Conservation (phyloP, 306 rosid species). For the Sesbania bispinosa region DNA sequence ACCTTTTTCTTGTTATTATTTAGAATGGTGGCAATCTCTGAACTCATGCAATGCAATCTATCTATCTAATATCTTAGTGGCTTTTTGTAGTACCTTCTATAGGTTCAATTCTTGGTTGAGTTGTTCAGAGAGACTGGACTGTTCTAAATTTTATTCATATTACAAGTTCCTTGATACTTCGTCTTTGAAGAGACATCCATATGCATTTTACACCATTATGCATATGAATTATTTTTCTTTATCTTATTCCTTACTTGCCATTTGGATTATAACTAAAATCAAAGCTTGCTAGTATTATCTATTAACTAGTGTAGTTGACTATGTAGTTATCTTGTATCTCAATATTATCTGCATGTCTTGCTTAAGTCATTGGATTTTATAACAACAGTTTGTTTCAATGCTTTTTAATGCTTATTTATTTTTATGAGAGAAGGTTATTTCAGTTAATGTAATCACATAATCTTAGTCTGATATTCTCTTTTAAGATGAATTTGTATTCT, state of each 20-base stretch:
- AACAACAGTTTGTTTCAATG: not conserved
- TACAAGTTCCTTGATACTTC: conserved; percentile 2
- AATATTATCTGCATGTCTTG: not conserved
- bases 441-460: not conserved
- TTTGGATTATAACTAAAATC: not conserved
- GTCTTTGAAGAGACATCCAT: not conserved
- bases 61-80: no score
- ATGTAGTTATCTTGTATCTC: not conserved
- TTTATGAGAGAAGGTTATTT: not conserved
- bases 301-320: not conserved
- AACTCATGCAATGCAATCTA: no score
- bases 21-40: no score
- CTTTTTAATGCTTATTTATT: not conserved
- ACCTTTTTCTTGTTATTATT: no score
- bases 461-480: not conserved
- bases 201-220: not conserved
- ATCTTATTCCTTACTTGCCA: conserved; percentile 12
- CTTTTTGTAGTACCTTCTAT: no score
- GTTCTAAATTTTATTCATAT: not conserved
- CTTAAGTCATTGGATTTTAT: conserved; percentile 13
- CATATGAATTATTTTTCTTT: not conserved
- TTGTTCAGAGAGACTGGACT: no score
- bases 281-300: not conserved
- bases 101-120: no score
- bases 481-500: not conserved